Evolutionary conservation across 768 basidiomycete species (phyloP), one percentile per base, ranked within the genome.

Genomic region (Botryobasidium botryosum): DNA sequence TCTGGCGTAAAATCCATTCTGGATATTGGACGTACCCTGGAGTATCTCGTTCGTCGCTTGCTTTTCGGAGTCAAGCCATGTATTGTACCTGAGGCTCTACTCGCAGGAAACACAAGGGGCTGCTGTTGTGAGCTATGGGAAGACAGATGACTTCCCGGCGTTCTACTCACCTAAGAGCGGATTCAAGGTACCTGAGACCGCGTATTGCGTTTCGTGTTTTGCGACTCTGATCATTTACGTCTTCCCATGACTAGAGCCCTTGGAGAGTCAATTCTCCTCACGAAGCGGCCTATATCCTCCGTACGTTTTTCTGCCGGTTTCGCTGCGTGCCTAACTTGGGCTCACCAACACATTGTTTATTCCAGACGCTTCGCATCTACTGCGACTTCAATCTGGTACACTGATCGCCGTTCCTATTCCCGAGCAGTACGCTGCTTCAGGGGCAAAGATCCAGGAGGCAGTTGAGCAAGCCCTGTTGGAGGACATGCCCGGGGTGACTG

Each of bases 1-100:
- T 81, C 90, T 7, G 94, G 94, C 8, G 77, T 85, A 17, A 99
- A 97, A 59, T 86, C 83, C 0, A 96, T 99, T 49, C 61, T 99
- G 35, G 94, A 99, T 58, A 90, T 97, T 48, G 81, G 81, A 4
- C 53, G 62, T n/a, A 68, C 66, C 6, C 54, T 68, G 17, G 67
- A 68, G 53, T 63, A 62, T 25, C 57, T 68, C 24, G 58, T 60
- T n/a, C 38, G 59, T 48, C 15, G 4, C 4, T n/a, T 33, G 38
- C 18, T 18, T 37, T 35, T 3, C 36, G 2, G 23, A 25, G 24
- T 18, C 27, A 15, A 41, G 13, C n/a, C 3, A 18, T 35, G 18
- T 35, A 8, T 7, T 39, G n/a, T n/a, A n/a, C n/a, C n/a, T n/a
- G 13, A 18, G 21, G 21, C n/a, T n/a, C 37, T 6, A 44, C 3